Percentiles rank a stretch among this genome's conserved stretches.
Conservation (phyloP, 352 stramenopile genomes). For the Phytophthora constricta region DNA sequence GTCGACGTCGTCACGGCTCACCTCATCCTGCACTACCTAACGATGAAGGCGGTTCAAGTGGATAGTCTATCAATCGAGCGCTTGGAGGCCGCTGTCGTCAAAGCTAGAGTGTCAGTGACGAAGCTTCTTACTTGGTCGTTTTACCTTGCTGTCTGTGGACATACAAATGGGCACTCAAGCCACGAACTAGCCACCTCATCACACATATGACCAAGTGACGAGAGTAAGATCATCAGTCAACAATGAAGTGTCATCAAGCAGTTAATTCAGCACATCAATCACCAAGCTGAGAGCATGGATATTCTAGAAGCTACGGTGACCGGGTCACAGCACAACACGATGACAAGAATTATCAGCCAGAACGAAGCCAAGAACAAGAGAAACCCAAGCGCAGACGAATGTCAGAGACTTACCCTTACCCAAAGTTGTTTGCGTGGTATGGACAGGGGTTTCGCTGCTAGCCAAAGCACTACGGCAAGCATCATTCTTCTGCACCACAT, state of each 20-base stretch:
- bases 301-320: too few species aligned
- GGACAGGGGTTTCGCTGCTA: too few species aligned
- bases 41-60: not conserved
- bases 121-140: not conserved
- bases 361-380: not conserved
- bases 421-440: too few species aligned
- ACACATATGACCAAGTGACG: not conserved
- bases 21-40: not conserved
- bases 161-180: not conserved
- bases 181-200: not conserved
- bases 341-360: too few species aligned
- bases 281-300: too few species aligned
- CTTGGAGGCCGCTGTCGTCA: too few species aligned
- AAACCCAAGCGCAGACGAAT: not conserved
- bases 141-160: not conserved
- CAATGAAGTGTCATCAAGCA: too few species aligned
- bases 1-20: not conserved
- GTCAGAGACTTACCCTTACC: not conserved
- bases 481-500: constrained; percentile 17
- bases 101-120: not conserved
- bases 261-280: too few species aligned
- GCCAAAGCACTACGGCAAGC: not conserved
- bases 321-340: too few species aligned
- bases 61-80: not conserved
- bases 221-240: too few species aligned